Base-by-base conservation (phyloP, 306 rosid genomes). In the Lithocarpus polystachyus region DNA sequence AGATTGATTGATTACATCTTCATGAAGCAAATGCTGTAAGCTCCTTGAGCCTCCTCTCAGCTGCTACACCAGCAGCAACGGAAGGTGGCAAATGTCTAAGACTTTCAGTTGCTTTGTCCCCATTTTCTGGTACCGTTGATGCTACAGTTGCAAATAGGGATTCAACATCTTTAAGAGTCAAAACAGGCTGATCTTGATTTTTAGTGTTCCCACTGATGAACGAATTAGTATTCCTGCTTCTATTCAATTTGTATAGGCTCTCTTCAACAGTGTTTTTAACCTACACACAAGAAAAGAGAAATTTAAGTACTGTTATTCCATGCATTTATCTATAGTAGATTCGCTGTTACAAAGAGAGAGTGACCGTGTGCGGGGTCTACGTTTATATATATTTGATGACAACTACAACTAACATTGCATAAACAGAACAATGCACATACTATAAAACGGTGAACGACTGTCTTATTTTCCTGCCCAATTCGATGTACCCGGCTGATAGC, bases 401-500 rank as follows among this genome's bases (percentile, higher is more conserved):
- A 48, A 12, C 17, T 48, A 48, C 53, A 12, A 48, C 53, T 48
- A 48, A 48, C 14, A 33, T 31, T 18, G 55, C 75, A 29, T 53
- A 71, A 60, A 43, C 70, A 18, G 72, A 80, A 68, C 23, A 23
- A 6, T 52, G 51, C 13, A 90, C 97, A 65, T 88, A 92, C 99
- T 40, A 89, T 80, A 80, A 95, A 95, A 15, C 96, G 96, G 80
- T 95, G 99, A 79, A 93, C 92, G 17, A 93, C 88, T 59, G 97
- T 95, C 85, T 75, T 85, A 7, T 90, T 77, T 76, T 84, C 74
- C 81, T 91, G 98, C 61, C 97, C 97, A 6, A 92, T 92, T n/a
- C 98, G 96, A 82, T 92, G 99, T 12, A 95, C 97, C 22, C 94
- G 92, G 68, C 99, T 89, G 78, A 95, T 92, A 55, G 99, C 98